Base-by-base conservation (phyloP, 345 rosid genomes). In the Aurinia saxatilis region DNA sequence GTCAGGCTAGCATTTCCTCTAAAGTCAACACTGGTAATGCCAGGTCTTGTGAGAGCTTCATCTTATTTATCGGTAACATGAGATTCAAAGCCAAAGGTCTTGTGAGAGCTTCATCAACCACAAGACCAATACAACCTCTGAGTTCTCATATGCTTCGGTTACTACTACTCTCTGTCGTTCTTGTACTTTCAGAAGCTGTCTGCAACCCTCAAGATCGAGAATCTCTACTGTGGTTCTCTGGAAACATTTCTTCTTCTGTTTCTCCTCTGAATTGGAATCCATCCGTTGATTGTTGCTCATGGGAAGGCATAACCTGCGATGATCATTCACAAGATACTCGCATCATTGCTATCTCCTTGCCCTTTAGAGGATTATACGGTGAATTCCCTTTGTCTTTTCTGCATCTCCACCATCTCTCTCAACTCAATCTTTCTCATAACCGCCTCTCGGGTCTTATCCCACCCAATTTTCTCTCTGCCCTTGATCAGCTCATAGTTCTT, bases 371-470 rank as follows among this genome's bases (percentile, higher is more conserved):
- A 50, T 73, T 91, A 18, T 63, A 17, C 7, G 88, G 87, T 7
- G 63, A 44, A 38, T 61, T 91, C 25, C 33, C 81, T 3, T 50
- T 70, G 1, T 64, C 80, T 56, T 37, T 85, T 36, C 36, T 27
- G 27, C 57, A 67, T 7, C 84, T 91, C 18, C 67, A 77, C 0
- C 11, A 16, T 33, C 84, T 91, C 9, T 49, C 80, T 37, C 58
- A 35, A 8, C 87, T 90, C 49, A 68, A 90, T 68, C 83, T 90
- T 57, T 83, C 97, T n/a, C 60, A 73, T 34, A 90, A 90, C 66
- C 65, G 60, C 21, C 62, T 87, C 44, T 78, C 57, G 0, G 96
- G 98, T 21, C 23, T 67, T 46, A 76, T 87, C 45, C 79, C 89
- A 0, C 3, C 14, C 5, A 71, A 46, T 1, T 77, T 85, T 60